phyloP scores from a whole-genome alignment of 78 protist genomes.

The Corallochytrium limacisporum region DNA sequence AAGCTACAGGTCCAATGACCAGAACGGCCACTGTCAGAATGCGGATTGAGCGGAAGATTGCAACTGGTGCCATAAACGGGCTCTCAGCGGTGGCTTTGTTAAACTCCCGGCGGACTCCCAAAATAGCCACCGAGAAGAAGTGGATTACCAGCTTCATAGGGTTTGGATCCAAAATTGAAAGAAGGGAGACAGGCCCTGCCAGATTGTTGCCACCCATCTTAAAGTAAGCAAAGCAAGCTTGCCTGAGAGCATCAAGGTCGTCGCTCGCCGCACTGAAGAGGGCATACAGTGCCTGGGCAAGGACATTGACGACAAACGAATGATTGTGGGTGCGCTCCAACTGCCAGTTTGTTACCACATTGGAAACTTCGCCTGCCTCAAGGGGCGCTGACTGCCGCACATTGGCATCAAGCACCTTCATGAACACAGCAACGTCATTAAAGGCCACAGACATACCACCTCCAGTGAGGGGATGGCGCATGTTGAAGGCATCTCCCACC shows the following conservation, averaged over 20 bases:
- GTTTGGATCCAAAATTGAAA: constrained; percentile 16
- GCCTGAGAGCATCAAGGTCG: constrained; percentile 6
- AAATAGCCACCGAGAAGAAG: constrained; percentile 21
- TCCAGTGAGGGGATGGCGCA: constrained; percentile 66
- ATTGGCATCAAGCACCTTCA: not conserved
- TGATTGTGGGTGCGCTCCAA: not conserved
- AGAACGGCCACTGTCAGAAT: no score
- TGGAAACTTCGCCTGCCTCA: not conserved
- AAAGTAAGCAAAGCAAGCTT: constrained; percentile 52
- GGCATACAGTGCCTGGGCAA: constrained; percentile 18
- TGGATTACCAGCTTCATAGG: not conserved
- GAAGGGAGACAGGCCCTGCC: constrained; percentile 43
- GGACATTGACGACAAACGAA: constrained; percentile 19
- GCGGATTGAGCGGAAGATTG: no score
- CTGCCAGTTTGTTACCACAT: not conserved
- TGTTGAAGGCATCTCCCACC: constrained; percentile 54
- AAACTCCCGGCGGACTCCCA: no score
- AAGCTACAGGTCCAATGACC: no score
- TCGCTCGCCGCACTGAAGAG: not conserved
- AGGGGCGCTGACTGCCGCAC: not conserved
- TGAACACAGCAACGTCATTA: no score
- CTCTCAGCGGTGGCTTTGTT: no score
- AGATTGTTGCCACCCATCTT: constrained; percentile 36
- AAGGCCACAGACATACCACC: constrained; percentile 66
- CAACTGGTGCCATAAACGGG: no score